Base-by-base conservation (phyloP, 768 basidiomycete genomes). In the Aureoboletus auriporus region DNA sequence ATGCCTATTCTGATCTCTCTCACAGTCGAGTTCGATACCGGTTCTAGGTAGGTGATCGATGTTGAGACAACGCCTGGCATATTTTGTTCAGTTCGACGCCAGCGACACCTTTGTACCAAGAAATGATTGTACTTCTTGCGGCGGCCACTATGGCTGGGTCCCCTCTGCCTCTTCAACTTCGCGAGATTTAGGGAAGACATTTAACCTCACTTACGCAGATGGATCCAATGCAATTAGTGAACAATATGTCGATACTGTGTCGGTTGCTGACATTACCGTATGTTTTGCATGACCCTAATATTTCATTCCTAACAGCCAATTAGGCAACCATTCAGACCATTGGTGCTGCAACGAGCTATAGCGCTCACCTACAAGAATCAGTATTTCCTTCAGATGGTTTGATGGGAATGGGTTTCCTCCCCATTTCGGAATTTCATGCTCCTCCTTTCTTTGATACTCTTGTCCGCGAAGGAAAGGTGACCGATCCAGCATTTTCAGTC, bases 401-500 rank as follows among this genome's bases (percentile, higher is more conserved):
- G 17, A 47, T 68, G 50, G 70, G 74, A 44, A 69, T 75, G 72
- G 73, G 59, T 1, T 75, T 70, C 63, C 61, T 60, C 16, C 45
- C 67, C 31, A 62, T 74, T 42, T 69, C 73, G 1, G 62, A 46
- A 5, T 74, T 66, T 48, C 48, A 57, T 23, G 53, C 62, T 4
- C 57, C 55, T 28, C 70, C 74, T 0, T 50, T 73, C 29, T 72
- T 75, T 50, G 68, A 73, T 36, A 71, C 69, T 8, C 70, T 78
- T 13, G 54, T 75, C 20, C 39, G 53, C 27, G 65, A 79, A 46
- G 63, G 62, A 12, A 39, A 59, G 47, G 60, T 67, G 1, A 53
- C 63, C n/a, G 48, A 66, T 11, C 47, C 71, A 23, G 60, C 66
- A 42, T 78, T 80, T 54, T 68, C 72, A n/a, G 75, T 81, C 62